These are phyloP conservation scores for Phialocephala subalpina DNA, from an alignment of 2,329 filamentous ascomycete genomes.

Conservation along the genomic window DNA sequence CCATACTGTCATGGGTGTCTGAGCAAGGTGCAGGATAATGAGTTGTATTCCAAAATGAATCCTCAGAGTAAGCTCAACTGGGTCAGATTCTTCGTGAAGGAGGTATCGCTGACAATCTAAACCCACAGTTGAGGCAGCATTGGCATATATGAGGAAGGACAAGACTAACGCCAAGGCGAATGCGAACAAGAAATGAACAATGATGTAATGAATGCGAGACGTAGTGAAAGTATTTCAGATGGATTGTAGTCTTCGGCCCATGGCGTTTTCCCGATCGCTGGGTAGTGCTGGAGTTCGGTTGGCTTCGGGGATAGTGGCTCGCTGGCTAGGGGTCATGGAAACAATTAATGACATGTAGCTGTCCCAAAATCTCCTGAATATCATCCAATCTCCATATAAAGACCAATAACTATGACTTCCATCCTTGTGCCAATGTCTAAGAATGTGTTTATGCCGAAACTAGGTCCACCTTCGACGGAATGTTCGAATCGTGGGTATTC, in stretches of 20 bases:
- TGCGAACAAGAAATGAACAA: not conserved
- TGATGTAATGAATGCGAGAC: not conserved
- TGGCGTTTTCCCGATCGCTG: not conserved
- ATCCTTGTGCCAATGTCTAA: not conserved
- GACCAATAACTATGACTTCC: not conserved
- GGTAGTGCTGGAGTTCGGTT: slow-evolving; percentile 1
- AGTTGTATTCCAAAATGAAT: slow-evolving; percentile 21
- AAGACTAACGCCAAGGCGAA: not conserved
- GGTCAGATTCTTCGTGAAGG: not conserved
- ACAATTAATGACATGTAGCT: not conserved
- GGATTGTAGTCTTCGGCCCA: not conserved
- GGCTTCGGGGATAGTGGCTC: not conserved
- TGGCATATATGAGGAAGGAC: slow-evolving; percentile 25
- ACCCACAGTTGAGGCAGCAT: slow-evolving; percentile 32
- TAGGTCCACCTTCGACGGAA: not conserved
- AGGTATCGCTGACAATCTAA: not conserved
- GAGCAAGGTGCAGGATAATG: too few species aligned
- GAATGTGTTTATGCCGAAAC: not conserved
- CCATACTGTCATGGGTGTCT: not conserved
- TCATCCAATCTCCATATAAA: not conserved
- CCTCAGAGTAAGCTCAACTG: slow-evolving; percentile 23
- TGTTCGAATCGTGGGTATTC: not conserved
- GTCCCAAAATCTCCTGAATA: not conserved
- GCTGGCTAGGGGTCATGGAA: not conserved
- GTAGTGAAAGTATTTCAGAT: not conserved